Percentiles rank a stretch among this genome's conserved stretches.
These are phyloP conservation scores for Austroboletus novae-zelandiae DNA, from an alignment of 1,284 basidiomycete species.

Conservation along the genomic window DNA sequence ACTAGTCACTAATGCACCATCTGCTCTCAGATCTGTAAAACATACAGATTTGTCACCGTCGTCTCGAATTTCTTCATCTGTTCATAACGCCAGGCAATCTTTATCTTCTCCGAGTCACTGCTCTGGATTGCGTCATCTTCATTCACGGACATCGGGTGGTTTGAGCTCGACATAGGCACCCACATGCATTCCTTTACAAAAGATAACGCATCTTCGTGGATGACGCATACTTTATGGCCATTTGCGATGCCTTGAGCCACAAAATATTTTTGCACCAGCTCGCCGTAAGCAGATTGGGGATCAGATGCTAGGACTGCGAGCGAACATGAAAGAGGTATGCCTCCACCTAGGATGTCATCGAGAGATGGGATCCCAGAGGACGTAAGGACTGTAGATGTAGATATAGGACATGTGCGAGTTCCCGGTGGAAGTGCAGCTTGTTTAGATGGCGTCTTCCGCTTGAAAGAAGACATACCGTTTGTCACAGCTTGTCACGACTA, in stretches of 20 bases:
- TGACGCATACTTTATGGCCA: slow-evolving; percentile 66
- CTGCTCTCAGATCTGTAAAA: slow-evolving; percentile 16
- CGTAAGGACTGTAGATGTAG: slow-evolving; percentile 60
- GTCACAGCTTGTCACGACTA: slow-evolving; percentile 17
- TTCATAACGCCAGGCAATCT: slow-evolving; percentile 96
- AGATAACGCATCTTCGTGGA: slow-evolving; percentile 56
- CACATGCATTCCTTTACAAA: slow-evolving; percentile 80
- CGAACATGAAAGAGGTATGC: slow-evolving; percentile 81
- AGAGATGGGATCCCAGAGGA: slow-evolving; percentile 91
- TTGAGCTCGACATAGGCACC: slow-evolving; percentile 43
- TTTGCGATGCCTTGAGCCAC: slow-evolving; percentile 81
- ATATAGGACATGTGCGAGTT: slow-evolving; percentile 63
- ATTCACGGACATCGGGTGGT: slow-evolving; percentile 12
- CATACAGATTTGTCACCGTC: slow-evolving; percentile 62
- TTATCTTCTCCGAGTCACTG: slow-evolving; percentile 50
- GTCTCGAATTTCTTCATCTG: slow-evolving; percentile 90
- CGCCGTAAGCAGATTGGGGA: slow-evolving; percentile 80
- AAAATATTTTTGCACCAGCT: slow-evolving; percentile 86
- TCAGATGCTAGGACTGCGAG: slow-evolving; percentile 79
- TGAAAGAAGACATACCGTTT: slow-evolving; percentile 78
- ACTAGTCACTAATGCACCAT: slow-evolving; percentile 10
- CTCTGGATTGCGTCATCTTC: slow-evolving; percentile 37
- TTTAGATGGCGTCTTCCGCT: slow-evolving; percentile 55
- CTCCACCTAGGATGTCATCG: slow-evolving; percentile 95
- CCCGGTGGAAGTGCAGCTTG: slow-evolving; percentile 47